Percentiles rank a stretch among this genome's conserved stretches.
Evolutionary conservation across 2,329 filamentous ascomycete genomes (phyloP).

Genomic region (Fusarium denticulatum): DNA sequence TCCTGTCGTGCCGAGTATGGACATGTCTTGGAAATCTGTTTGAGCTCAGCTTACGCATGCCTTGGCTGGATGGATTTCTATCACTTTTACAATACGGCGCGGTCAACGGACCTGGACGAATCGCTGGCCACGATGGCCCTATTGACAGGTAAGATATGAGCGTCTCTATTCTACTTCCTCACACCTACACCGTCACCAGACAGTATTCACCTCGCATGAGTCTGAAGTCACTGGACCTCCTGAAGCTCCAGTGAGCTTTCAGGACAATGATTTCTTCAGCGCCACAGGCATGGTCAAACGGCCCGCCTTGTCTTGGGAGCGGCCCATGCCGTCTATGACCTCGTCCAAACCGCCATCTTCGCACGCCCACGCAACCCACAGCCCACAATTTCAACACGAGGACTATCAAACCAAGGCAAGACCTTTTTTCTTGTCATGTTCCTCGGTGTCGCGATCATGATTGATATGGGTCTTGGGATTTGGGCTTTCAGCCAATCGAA

Average conservation of each 20-base stretch:
- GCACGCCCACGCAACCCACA: slow-evolving; percentile 27
- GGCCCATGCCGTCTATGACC: slow-evolving; percentile 26
- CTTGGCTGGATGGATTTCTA: slow-evolving; percentile 83
- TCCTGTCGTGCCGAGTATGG: slow-evolving; percentile 83
- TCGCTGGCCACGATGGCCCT: slow-evolving; percentile 79
- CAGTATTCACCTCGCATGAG: slow-evolving; percentile 57
- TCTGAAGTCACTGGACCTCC: slow-evolving; percentile 57
- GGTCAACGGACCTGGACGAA: slow-evolving; percentile 76
- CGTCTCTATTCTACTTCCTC: slow-evolving; percentile 45
- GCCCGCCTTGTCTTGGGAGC: slow-evolving; percentile 31
- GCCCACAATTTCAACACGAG: slow-evolving; percentile 10
- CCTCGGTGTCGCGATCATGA: slow-evolving; percentile 29
- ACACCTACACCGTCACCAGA: slow-evolving; percentile 27
- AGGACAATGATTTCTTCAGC: slow-evolving; percentile 35
- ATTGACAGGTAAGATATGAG: slow-evolving; percentile 84
- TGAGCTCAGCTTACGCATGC: slow-evolving; percentile 83
- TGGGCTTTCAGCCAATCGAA: slow-evolving; percentile 53
- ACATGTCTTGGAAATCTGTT: slow-evolving; percentile 76
- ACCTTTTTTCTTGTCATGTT: slow-evolving; percentile 5
- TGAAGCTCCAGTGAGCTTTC: slow-evolving; percentile 51
- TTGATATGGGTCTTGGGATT: slow-evolving; percentile 29
- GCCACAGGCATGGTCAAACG: slow-evolving; percentile 27
- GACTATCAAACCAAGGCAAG: slow-evolving; percentile 4
- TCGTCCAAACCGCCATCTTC: slow-evolving; percentile 9
- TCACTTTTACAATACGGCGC: slow-evolving; percentile 80